Percentiles rank a stretch among this genome's conserved stretches.
Evolutionary conservation across 768 basidiomycete species (phyloP).

Genomic region (Pleurotus platypus): DNA sequence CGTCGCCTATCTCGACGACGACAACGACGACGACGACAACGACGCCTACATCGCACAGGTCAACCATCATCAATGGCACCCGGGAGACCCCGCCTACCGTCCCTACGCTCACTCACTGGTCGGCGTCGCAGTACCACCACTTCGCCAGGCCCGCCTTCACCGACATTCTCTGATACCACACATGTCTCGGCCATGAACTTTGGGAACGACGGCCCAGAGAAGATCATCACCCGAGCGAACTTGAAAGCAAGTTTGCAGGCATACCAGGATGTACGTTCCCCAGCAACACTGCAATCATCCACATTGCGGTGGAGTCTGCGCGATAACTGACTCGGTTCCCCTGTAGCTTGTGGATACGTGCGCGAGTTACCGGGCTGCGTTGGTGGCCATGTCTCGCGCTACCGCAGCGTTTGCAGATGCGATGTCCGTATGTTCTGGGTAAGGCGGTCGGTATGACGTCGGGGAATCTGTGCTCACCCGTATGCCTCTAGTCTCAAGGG

Average conservation of each 20-base stretch:
- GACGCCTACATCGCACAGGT: not conserved
- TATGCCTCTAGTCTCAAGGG: constrained; percentile 59
- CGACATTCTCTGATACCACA: constrained; percentile 80
- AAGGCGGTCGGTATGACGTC: constrained; percentile 17
- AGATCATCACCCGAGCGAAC: constrained; percentile 79
- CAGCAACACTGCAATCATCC: not conserved
- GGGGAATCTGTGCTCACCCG: constrained; percentile 1
- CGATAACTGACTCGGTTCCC: not conserved
- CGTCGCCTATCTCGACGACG: not conserved
- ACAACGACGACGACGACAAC: not conserved
- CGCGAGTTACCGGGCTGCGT: constrained; percentile 75
- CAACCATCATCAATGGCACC: constrained; percentile 31
- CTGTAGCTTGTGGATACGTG: constrained; percentile 70
- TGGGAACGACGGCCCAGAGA: constrained; percentile 68
- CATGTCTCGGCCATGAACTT: constrained; percentile 77
- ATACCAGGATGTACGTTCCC: constrained; percentile 69
- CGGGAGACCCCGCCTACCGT: constrained; percentile 39
- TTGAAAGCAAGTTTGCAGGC: constrained; percentile 75
- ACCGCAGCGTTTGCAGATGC: constrained; percentile 86
- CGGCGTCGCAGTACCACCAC: constrained; percentile 27
- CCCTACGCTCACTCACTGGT: constrained; percentile 49
- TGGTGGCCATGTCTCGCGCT: constrained; percentile 77
- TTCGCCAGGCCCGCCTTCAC: constrained; percentile 68
- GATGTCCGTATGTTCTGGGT: constrained; percentile 83
- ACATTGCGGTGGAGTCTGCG: not conserved